phyloP scores from a whole-genome alignment of 2,329 filamentous ascomycete genomes.

The Colletotrichum lentis region DNA sequence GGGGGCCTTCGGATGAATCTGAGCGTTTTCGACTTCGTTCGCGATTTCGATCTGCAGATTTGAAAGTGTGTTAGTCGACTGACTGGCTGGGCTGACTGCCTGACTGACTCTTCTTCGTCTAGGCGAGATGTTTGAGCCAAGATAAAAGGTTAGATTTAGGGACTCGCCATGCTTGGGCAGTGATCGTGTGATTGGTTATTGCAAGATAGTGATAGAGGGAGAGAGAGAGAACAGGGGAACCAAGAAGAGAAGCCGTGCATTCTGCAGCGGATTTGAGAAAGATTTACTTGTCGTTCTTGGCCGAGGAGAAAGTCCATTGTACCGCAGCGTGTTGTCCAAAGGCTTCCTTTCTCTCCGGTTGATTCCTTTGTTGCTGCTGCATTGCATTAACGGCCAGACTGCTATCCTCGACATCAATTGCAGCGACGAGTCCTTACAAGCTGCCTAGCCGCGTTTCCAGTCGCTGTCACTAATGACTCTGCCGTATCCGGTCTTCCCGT shows the following conservation, averaged over 20 bases:
- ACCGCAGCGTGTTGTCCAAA: neutral
- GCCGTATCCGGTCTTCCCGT: neutral
- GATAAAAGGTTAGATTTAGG: neutral
- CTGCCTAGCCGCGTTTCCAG: constrained; percentile 6
- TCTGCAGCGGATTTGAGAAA: constrained; percentile 6
- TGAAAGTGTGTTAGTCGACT: neutral
- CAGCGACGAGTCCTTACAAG: neutral
- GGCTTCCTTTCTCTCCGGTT: neutral
- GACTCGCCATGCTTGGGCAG: neutral
- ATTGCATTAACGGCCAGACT: too few species aligned
- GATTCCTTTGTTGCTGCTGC: neutral
- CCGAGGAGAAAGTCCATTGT: neutral
- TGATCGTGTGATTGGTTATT: too few species aligned
- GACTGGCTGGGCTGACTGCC: neutral
- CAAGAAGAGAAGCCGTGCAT: constrained; percentile 26
- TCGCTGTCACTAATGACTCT: neutral
- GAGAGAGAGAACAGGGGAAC: neutral
- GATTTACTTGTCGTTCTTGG: constrained; percentile 3
- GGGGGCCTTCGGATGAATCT: neutral
- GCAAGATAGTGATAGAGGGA: too few species aligned
- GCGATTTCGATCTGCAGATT: neutral
- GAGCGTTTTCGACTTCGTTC: neutral
- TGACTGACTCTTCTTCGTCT: neutral
- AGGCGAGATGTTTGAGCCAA: constrained; percentile 13
- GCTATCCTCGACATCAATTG: neutral